Base-by-base conservation (phyloP, 2,329 filamentous ascomycete genomes). In the Exophiala dermatitidis region DNA sequence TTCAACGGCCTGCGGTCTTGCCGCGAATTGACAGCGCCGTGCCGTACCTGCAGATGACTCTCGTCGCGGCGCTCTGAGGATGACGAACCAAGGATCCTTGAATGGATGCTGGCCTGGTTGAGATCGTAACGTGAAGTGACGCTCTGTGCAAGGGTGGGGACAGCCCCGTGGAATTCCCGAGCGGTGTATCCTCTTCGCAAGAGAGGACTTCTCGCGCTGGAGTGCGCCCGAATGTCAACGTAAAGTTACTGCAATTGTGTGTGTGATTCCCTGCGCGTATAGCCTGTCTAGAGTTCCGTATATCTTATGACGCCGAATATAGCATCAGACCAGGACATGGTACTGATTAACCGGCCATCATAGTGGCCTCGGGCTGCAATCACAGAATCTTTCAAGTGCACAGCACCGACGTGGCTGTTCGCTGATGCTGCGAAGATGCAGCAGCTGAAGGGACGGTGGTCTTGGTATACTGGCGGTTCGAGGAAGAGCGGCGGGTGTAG, bases 291-390 rank as follows among this genome's bases (percentile, higher is more conserved):
- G 31, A 36, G 37, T 29, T 48, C 34, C 29, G 36, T 29, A 42
- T 32, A 33, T 30, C n/a, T 36, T 34, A n/a, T 31, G n/a, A 46
- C 30, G 34, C 51, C 45, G 48, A 31, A 48, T 52, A 50, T 38
- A 48, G 33, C 45, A 46, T 52, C 31, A 48, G 48, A 50, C 55
- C 55, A 57, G 52, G 54, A 54, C 55, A 57, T 57, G 55, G 51
- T 45, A 52, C 9, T 49, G 33, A 52, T 57, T 45, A 54, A 36
- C 46, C 48, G 30, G 55, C 45, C 55, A 57, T 57, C 19, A 26
- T 43, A 33, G 38, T 10, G 40, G n/a, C 28, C 48, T 43, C 50
- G 32, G 19, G 19, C 19, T 19, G 19, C 19, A 19, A 19, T 19
- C 19, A 19, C 19, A 19, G 19, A 19, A 19, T 46, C 44, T 33